Evolutionary conservation across 306 rosid species (phyloP).

Genomic region (Glycyrrhiza uralensis): DNA sequence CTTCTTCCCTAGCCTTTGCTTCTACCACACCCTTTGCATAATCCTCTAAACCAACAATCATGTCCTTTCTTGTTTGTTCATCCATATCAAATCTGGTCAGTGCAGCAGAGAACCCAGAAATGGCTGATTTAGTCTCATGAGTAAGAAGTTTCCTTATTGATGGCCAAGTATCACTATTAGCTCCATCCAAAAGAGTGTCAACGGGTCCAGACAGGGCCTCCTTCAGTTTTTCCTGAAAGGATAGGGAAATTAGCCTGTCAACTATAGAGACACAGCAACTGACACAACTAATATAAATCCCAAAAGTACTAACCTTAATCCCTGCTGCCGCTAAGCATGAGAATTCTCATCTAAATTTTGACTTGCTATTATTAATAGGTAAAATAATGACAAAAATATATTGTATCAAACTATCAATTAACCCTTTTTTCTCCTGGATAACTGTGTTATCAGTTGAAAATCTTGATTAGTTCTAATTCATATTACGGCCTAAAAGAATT

Average conservation of each 20-base stretch:
- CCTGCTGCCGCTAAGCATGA: constrained; percentile 4
- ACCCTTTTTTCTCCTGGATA: neutral
- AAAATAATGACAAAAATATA: neutral
- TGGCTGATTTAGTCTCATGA: constrained; percentile 73
- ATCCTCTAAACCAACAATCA: constrained; percentile 42
- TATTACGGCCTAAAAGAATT: neutral
- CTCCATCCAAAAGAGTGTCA: constrained; percentile 80
- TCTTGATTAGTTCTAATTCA: neutral
- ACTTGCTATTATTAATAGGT: neutral
- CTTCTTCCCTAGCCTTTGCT: constrained; percentile 83
- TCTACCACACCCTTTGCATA: constrained; percentile 74
- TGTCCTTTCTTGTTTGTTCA: constrained; percentile 42
- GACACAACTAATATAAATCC: neutral
- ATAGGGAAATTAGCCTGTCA: neutral
- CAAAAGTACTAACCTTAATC: neutral
- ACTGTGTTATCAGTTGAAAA: neutral
- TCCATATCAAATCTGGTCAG: constrained; percentile 65
- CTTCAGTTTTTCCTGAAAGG: constrained; percentile 70
- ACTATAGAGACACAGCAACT: neutral
- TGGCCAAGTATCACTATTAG: constrained; percentile 78
- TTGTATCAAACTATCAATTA: neutral
- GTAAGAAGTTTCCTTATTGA: constrained; percentile 63
- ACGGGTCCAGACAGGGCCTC: constrained; percentile 73
- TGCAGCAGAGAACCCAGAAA: constrained; percentile 59
- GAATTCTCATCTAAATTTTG: constrained; percentile 8